Evolutionary conservation across 257 asterid genomes (phyloP).

Genomic region (Echites panduratus): DNA sequence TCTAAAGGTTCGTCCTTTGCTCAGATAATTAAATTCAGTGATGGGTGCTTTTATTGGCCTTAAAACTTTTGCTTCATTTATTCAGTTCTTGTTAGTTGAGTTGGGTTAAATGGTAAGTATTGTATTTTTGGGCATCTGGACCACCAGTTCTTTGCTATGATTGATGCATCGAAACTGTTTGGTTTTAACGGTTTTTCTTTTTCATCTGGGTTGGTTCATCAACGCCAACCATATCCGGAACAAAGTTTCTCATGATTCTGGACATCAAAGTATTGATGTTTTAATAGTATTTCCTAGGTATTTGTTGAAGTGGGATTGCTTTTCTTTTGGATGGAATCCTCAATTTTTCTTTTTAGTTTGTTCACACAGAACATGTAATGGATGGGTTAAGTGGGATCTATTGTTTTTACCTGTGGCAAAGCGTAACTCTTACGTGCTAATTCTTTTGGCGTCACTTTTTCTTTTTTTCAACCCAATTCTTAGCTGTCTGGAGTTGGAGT

Average conservation of each 20-base stretch:
- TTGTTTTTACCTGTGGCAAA: constrained; percentile 16
- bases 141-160: neutral
- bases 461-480: constrained; percentile 15
- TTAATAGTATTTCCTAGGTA: constrained; percentile 2
- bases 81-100: neutral
- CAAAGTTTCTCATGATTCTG: constrained; percentile 9
- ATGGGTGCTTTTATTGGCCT: neutral
- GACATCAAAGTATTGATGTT: constrained; percentile 12
- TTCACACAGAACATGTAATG: constrained; percentile 21
- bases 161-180: neutral
- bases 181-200: neutral
- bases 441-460: constrained; percentile 4
- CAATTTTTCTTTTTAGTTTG: constrained; percentile 9
- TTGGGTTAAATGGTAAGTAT: neutral
- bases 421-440: constrained; percentile 2
- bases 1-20: constrained; percentile 31
- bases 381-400: constrained; percentile 21
- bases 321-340: constrained; percentile 5
- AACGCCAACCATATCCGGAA: neutral
- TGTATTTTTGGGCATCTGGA: neutral
- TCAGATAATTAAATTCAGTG: constrained; percentile 5
- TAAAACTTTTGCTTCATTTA: neutral
- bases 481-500: constrained; percentile 28
- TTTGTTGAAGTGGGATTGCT: constrained; percentile 16
- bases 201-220: neutral